Evolutionary conservation across 2,329 filamentous ascomycete genomes (phyloP).

Genomic region (Pseudonectria buxi): DNA sequence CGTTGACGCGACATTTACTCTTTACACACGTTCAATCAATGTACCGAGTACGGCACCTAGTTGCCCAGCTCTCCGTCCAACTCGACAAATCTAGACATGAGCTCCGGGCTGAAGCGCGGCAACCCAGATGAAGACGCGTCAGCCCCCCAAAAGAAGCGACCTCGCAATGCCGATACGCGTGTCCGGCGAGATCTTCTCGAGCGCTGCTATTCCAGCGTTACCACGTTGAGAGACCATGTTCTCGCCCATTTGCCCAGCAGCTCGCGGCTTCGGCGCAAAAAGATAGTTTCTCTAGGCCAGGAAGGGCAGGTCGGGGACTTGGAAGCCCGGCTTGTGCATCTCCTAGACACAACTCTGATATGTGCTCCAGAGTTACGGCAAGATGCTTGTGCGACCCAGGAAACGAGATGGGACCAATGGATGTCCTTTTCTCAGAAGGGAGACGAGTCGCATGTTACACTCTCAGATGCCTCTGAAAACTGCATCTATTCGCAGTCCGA

Average conservation of each 20-base stretch:
- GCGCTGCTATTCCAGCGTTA: slow-evolving; percentile 59
- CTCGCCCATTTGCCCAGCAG: slow-evolving; percentile 57
- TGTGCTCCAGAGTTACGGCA: slow-evolving; percentile 37
- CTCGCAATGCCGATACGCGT: slow-evolving; percentile 9
- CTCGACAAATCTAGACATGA: slow-evolving; percentile 15
- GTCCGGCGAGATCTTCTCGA: slow-evolving; percentile 57
- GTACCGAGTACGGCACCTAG: too few species aligned
- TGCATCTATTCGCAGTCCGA: slow-evolving; percentile 55
- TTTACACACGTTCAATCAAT: neutral
- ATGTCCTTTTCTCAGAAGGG: slow-evolving; percentile 54
- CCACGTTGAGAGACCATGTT: slow-evolving; percentile 65
- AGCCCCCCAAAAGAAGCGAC: slow-evolving; percentile 7
- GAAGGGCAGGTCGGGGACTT: slow-evolving; percentile 18
- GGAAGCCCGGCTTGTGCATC: slow-evolving; percentile 39
- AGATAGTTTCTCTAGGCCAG: slow-evolving; percentile 42
- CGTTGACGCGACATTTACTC: slow-evolving; percentile 9
- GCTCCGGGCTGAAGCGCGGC: slow-evolving; percentile 22
- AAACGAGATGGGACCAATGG: slow-evolving; percentile 49
- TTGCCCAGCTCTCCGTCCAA: too few species aligned
- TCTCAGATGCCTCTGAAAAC: slow-evolving; percentile 39
- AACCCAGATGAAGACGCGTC: slow-evolving; percentile 16
- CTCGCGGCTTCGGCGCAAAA: slow-evolving; percentile 56
- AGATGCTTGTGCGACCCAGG: slow-evolving; percentile 15
- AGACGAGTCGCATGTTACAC: slow-evolving; percentile 50
- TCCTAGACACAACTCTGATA: slow-evolving; percentile 67